Evolutionary conservation across 2,329 filamentous ascomycete genomes (phyloP), one percentile per base, ranked within the genome.

Genomic region (Colletotrichum shisoi): DNA sequence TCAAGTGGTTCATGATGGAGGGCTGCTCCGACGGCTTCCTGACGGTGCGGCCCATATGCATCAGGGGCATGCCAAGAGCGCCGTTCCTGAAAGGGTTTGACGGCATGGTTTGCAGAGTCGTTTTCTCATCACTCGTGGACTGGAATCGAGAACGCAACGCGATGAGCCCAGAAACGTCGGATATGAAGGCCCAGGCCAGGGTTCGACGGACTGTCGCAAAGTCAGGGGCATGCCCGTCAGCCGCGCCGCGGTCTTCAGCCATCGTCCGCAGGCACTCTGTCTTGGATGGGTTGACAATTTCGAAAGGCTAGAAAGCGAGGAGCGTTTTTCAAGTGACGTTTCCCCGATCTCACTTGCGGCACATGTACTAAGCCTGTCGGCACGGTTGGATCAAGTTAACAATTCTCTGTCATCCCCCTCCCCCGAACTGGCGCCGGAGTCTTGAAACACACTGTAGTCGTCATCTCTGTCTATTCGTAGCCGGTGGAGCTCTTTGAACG

Each of bases 281-380:
- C 24, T 15, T 42, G 21, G 8, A n/a, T 17, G 13, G 15, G 17
- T n/a, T 56, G 7, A 12, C 24, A 17, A 19, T 8, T 17, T 27
- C 37, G 19, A 42, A 27, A 9, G 9, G 40, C 13, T 48, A 59
- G 37, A 57, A 34, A 48, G 51, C 39, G 59, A 53, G 34, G 42
- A 59, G 48, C 42, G 61, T 67, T 63, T 67, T 63, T 60, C 64
- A 56, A 58, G 13, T 63, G 59, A 57, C 45, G 46, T 52, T 63
- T 63, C 46, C 53, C 40, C 27, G 34, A 45, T 54, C 24, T 57
- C 42, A 49, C 19, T 31, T 37, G 44, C 34, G 53, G 17, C 54
- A 37, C 48, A 57, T 59, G 57, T 40, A 54, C 31, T 39, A 44
- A 48, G 34, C 45, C 34, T 39, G 37, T 17, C 45, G 45, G 42